Evolutionary conservation across 305 asterid species (phyloP).

Genomic region (Ilex paraguariensis): DNA sequence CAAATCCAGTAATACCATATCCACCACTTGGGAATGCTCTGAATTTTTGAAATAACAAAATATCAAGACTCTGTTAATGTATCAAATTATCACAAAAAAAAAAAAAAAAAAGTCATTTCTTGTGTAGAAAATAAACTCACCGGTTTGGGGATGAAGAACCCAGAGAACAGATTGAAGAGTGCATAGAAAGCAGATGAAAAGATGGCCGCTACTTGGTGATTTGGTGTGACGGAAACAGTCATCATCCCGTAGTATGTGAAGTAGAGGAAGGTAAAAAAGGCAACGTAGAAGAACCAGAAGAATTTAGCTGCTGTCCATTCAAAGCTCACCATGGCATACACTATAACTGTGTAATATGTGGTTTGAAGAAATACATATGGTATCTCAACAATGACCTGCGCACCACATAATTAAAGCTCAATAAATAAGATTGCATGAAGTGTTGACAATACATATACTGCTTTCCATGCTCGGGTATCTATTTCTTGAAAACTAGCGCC

Average conservation of each 20-base stretch:
- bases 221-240: conserved; percentile 1
- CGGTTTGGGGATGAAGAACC: neutral
- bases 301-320: conserved; percentile 1
- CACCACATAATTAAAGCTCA: neutral
- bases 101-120: too few species aligned
- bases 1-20: neutral
- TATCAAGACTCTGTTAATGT: too few species aligned
- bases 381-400: neutral
- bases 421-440: too few species aligned
- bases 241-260: conserved; percentile 5
- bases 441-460: too few species aligned
- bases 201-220: neutral
- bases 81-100: too few species aligned
- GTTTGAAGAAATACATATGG: neutral
- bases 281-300: conserved; percentile 1
- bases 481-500: too few species aligned
- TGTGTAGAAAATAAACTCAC: neutral
- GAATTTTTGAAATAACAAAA: neutral
- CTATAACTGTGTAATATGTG: neutral
- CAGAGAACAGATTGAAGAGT: neutral
- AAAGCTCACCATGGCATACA: neutral
- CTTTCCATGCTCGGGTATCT: too few species aligned
- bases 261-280: neutral
- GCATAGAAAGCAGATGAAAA: neutral
- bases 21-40: neutral